Evolutionary conservation across 495 filamentous ascomycete species (phyloP).

Genomic region (Neurospora pannonica): DNA sequence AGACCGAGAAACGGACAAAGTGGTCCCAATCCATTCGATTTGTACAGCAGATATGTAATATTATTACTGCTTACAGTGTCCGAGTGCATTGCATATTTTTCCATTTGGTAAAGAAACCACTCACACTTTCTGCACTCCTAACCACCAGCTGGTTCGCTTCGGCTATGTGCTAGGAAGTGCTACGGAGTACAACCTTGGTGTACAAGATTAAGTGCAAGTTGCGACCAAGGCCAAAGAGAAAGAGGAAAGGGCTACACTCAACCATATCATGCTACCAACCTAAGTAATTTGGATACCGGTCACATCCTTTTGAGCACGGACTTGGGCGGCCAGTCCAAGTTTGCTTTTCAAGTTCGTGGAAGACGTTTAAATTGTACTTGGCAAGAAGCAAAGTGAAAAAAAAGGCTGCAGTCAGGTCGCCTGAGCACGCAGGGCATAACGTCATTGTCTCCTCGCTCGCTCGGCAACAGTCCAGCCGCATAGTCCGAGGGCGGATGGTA

Average conservation of each 20-base stretch:
- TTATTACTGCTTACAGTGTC: not conserved
- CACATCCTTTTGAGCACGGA: not conserved
- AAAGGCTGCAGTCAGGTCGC: not conserved
- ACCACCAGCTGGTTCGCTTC: not conserved
- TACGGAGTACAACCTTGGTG: not conserved
- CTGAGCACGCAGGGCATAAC: not conserved
- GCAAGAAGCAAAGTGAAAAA: not conserved
- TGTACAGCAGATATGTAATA: not conserved
- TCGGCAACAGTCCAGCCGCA: not conserved
- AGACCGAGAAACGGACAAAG: not conserved
- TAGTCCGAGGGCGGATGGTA: not conserved
- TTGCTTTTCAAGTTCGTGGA: not conserved
- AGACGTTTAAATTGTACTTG: not conserved
- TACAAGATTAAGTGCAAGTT: not conserved
- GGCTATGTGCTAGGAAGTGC: not conserved
- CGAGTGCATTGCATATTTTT: not conserved
- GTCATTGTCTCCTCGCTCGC: not conserved
- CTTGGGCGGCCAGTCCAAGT: not conserved
- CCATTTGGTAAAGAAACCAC: not conserved
- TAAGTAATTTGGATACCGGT: not conserved
- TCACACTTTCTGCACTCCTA: not conserved
- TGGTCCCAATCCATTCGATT: not conserved
- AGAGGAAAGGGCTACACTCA: not conserved
- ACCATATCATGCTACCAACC: not conserved
- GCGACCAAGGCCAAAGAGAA: not conserved